A percentile compares a stretch with the other conserved stretches of the same genome.
Evolutionary conservation across 2,329 filamentous ascomycete genomes (phyloP).

Genomic region (Colletotrichum costaricense): DNA sequence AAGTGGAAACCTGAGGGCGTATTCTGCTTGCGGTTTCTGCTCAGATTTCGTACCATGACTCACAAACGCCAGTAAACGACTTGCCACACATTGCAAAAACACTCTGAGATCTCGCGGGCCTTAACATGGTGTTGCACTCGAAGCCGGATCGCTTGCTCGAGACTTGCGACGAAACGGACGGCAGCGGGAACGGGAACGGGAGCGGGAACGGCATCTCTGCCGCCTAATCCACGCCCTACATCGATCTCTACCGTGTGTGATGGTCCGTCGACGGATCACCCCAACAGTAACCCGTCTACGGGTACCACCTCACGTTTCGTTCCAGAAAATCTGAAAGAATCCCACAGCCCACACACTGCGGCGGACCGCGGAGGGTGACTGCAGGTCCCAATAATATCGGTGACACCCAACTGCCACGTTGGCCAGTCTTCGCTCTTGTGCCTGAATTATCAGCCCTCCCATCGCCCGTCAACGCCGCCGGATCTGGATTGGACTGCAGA

Average conservation of each 20-base stretch:
- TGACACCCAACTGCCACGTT: constrained; percentile 33
- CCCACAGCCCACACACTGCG: neutral
- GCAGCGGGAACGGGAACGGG: constrained; percentile 14
- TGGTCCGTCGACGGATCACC: neutral
- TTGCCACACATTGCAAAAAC: neutral
- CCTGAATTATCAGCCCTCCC: constrained; percentile 17
- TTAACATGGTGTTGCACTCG: constrained; percentile 1
- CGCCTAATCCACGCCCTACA: neutral
- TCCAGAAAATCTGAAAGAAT: neutral
- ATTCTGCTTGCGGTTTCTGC: constrained; percentile 13
- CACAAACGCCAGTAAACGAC: neutral
- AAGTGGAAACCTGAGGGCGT: neutral
- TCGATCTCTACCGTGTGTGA: neutral
- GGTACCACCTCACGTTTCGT: constrained; percentile 8
- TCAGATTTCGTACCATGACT: neutral
- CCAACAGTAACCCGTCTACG: neutral
- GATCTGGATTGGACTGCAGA: neutral
- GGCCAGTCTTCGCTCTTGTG: constrained; percentile 15
- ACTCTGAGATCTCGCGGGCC: constrained; percentile 1
- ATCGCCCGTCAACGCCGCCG: constrained; percentile 12
- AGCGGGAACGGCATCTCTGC: neutral
- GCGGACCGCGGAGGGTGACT: constrained; percentile 10
- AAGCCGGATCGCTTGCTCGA: constrained; percentile 10
- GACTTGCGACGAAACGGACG: constrained; percentile 20
- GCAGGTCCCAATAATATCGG: constrained; percentile 6